A percentile compares a stretch with the other conserved stretches of the same genome.
Evolutionary conservation across 169 alveolate species (phyloP).

Genomic region (Plasmodium adleri): DNA sequence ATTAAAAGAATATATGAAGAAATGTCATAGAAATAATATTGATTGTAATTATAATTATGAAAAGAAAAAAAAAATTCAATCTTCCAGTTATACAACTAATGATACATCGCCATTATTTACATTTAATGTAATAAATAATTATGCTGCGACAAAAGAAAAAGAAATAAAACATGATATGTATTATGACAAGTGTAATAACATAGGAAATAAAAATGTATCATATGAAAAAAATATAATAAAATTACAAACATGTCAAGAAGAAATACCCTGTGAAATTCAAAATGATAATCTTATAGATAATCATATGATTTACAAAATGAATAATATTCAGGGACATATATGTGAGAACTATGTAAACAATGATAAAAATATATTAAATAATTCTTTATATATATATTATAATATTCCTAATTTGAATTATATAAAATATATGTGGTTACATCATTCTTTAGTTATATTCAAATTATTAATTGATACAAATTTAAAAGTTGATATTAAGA

Average conservation of each 20-base stretch:
- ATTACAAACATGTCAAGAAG: neutral
- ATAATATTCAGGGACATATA: too few species aligned
- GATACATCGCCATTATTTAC: too few species aligned
- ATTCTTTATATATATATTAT: neutral
- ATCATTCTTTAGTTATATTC: slow-evolving; percentile 32
- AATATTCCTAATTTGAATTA: slow-evolving; percentile 6
- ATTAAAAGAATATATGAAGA: slow-evolving; percentile 29
- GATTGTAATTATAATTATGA: neutral
- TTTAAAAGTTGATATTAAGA: slow-evolving; percentile 30
- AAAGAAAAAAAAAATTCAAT: neutral
- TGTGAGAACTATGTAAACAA: too few species aligned
- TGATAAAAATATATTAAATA: neutral
- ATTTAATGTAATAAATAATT: too few species aligned
- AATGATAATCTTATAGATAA: neutral
- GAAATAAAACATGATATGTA: too few species aligned
- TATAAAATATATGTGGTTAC: slow-evolving; percentile 33
- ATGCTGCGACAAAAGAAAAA: too few species aligned
- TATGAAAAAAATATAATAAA: neutral
- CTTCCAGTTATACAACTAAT: neutral
- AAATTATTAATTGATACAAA: slow-evolving; percentile 32
- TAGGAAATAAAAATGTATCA: neutral
- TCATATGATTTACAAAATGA: neutral
- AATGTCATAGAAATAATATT: slow-evolving; percentile 24
- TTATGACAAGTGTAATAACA: neutral
- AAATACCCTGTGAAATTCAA: neutral